These are phyloP conservation scores for Phytophthora sp. DNA, from an alignment of 352 stramenopile species.

Conservation along the genomic window DNA sequence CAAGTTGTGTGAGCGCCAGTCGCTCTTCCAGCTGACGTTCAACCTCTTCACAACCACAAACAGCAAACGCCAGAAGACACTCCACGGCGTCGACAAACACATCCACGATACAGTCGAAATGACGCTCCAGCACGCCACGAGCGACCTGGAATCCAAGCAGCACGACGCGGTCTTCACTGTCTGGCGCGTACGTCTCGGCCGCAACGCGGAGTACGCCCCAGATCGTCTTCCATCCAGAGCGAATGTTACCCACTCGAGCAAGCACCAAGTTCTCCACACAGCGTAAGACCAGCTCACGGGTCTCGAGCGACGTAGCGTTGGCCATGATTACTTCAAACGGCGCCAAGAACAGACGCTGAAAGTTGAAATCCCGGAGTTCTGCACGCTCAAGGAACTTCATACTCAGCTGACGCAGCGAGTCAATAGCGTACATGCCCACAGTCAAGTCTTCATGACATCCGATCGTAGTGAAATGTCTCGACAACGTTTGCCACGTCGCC, in stretches of 20 bases:
- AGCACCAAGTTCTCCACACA: constrained; percentile 94
- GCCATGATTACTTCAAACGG: constrained; percentile 97
- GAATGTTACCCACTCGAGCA: constrained; percentile 87
- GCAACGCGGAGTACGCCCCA: constrained; percentile 92
- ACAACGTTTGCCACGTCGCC: constrained; percentile 97
- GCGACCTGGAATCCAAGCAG: constrained; percentile 88
- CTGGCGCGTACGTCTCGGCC: constrained; percentile 81
- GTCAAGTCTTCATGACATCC: constrained; percentile 96
- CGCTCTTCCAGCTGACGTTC: constrained; percentile 58
- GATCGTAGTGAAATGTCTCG: constrained; percentile 97
- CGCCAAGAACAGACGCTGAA: constrained; percentile 98
- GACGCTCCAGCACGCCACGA: constrained; percentile 80
- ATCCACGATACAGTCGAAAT: constrained; percentile 78
- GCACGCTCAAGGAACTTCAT: constrained; percentile 99
- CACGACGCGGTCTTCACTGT: constrained; percentile 81
- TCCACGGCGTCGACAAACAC: constrained; percentile 86
- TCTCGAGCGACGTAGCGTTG: constrained; percentile 81
- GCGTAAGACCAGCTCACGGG: constrained; percentile 91
- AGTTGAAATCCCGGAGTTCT: constrained; percentile 99
- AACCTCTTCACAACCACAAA: constrained; percentile 75
- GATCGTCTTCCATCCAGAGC: constrained; percentile 94
- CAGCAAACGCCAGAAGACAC: constrained; percentile 78
- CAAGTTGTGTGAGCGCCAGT: constrained; percentile 66
- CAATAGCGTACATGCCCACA: constrained; percentile 99
- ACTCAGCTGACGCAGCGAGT: constrained; percentile 99